Evolutionary conservation across 345 rosid species (phyloP).

Genomic region (Turnera subulata): DNA sequence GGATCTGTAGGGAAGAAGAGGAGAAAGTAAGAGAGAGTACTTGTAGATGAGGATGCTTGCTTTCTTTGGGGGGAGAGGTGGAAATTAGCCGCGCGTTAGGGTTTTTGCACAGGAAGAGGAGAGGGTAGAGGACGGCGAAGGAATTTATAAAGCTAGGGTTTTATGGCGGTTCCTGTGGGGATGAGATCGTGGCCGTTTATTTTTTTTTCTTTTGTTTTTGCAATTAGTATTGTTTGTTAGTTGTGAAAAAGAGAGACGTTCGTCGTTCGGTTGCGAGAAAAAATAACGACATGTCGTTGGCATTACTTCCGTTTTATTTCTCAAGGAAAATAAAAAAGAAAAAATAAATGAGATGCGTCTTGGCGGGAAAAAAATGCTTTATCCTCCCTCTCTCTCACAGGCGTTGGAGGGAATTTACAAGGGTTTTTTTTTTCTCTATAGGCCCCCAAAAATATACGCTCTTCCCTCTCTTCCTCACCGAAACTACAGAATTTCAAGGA

Average conservation of each 20-base stretch:
- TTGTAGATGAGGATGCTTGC: background rate
- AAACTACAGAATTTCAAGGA: background rate
- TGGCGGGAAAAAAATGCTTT: background rate
- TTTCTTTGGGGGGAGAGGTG: background rate
- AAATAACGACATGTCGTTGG: too few relatives aligned
- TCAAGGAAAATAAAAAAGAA: background rate
- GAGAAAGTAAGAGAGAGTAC: background rate
- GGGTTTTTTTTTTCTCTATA: background rate
- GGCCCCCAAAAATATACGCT: too few relatives aligned
- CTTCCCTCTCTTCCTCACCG: background rate
- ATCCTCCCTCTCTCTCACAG: too few relatives aligned
- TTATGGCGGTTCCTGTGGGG: background rate
- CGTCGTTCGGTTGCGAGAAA: too few relatives aligned
- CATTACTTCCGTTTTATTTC: background rate
- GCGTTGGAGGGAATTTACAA: background rate
- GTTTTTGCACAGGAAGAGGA: background rate
- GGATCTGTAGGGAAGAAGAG: background rate
- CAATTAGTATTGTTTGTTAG: too few relatives aligned
- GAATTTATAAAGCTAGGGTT: slow-evolving; percentile 2
- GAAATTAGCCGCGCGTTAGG: background rate
- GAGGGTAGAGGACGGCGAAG: background rate
- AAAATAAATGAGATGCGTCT: background rate
- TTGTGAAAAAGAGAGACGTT: too few relatives aligned
- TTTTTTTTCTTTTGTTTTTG: too few relatives aligned
- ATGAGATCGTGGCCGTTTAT: slow-evolving; percentile 7